Percentiles rank a stretch among this genome's conserved stretches.
phyloP scores from a whole-genome alignment of 257 asterid species.

The Linderniella brevidens region DNA sequence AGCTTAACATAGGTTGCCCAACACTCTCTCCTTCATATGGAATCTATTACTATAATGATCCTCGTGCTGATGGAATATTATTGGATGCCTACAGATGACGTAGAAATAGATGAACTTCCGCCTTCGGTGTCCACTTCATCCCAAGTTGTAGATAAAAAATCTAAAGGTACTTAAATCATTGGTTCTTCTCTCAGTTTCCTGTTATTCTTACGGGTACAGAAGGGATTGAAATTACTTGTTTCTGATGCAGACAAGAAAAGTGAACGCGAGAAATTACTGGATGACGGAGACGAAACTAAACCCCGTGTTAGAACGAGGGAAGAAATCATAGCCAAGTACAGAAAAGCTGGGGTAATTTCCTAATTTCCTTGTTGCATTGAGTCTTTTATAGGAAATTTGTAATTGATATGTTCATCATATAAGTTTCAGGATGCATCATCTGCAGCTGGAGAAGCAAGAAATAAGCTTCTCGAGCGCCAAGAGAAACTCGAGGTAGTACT shows the following conservation, averaged over 20 bases:
- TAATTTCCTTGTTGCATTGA: conserved; percentile 5
- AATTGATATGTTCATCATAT: too few species aligned
- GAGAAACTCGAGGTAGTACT: conserved; percentile 75
- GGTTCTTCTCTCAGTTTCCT: neutral
- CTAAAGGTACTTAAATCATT: conserved; percentile 23
- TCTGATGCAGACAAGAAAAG: conserved; percentile 32
- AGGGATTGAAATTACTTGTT: conserved; percentile 9
- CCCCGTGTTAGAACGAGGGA: conserved; percentile 62
- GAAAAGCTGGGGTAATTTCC: conserved; percentile 59
- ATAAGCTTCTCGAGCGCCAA: conserved; percentile 80
- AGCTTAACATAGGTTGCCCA: conserved; percentile 57
- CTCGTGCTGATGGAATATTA: conserved; percentile 11
- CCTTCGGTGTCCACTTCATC: conserved; percentile 30
- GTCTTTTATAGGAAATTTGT: too few species aligned
- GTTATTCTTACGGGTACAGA: too few species aligned
- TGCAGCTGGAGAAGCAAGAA: conserved; percentile 77
- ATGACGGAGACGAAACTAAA: conserved; percentile 27
- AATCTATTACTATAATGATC: neutral
- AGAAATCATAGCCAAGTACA: conserved; percentile 71
- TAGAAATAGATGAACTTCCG: conserved; percentile 64
- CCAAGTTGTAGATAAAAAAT: conserved; percentile 22
- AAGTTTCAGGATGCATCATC: conserved; percentile 67
- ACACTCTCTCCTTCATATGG: neutral
- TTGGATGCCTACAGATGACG: conserved; percentile 40
- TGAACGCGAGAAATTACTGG: conserved; percentile 45